Evolutionary conservation across 2,329 filamentous ascomycete genomes (phyloP).

Genomic region (Colletotrichum aenigma): DNA sequence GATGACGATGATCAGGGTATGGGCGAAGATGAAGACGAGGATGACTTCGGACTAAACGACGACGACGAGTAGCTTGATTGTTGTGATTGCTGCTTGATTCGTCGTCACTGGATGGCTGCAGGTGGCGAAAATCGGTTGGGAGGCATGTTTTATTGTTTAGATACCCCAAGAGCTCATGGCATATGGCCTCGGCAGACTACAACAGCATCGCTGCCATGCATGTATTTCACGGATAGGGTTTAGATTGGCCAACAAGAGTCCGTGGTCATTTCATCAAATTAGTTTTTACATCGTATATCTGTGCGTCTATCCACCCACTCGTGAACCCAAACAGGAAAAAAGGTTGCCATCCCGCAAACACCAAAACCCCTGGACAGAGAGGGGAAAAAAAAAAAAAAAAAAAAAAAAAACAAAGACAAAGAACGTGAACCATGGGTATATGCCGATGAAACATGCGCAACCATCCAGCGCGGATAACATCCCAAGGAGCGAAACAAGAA

Average conservation of each 20-base stretch:
- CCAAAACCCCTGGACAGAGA: background rate
- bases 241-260: background rate
- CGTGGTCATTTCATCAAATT: background rate
- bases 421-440: constrained; percentile 9
- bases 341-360: background rate
- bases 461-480: background rate
- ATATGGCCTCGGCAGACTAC: background rate
- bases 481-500: background rate
- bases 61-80: constrained; percentile 5
- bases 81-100: background rate
- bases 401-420: background rate
- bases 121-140: background rate
- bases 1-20: constrained; percentile 17
- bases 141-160: background rate
- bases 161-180: constrained; percentile 3
- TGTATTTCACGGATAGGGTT: background rate
- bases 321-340: background rate
- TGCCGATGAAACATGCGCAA: background rate
- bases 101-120: too few species aligned
- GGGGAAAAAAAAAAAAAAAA: background rate
- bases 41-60: constrained; percentile 13
- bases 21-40: constrained; percentile 13
- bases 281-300: background rate
- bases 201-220: background rate
- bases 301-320: background rate